Conservation (phyloP, 2,329 filamentous ascomycete species). For the Calcarisporium arbuscula region DNA sequence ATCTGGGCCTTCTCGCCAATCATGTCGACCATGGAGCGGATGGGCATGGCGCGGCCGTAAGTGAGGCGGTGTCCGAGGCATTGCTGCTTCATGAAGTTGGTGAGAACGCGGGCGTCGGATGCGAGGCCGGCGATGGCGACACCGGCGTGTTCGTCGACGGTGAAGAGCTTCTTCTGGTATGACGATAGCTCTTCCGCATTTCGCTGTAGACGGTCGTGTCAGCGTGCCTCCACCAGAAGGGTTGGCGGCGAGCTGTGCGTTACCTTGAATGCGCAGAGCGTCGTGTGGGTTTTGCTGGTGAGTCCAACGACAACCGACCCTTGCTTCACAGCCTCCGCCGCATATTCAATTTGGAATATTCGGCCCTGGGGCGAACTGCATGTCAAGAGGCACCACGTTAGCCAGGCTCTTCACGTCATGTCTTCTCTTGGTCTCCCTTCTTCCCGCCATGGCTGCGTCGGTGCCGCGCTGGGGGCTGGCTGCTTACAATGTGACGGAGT, state of each 20-base stretch:
- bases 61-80: conserved; percentile 92
- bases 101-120: conserved; percentile 95
- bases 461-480: conserved; percentile 12
- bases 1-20: conserved; percentile 96
- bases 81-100: conserved; percentile 99
- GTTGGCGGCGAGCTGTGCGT: conserved; percentile 9
- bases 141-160: conserved; percentile 90
- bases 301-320: conserved; percentile 96
- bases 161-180: conserved; percentile 99
- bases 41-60: conserved; percentile 87
- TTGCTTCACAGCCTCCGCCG: conserved; percentile 97
- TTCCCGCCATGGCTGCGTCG: conserved; percentile 4
- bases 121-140: conserved; percentile 95
- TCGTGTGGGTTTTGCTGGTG: conserved; percentile 95
- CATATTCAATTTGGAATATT: conserved; percentile 99
- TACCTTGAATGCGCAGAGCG: conserved; percentile 95
- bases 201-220: conserved; percentile 52
- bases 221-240: neutral
- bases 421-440: conserved; percentile 1
- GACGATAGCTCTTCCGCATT: conserved; percentile 99
- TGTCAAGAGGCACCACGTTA: conserved; percentile 4
- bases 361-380: conserved; percentile 94
- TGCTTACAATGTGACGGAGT: conserved; percentile 97
- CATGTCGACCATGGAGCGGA: conserved; percentile 81
- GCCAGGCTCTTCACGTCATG: too few species aligned